phyloP scores from a whole-genome alignment of 2,329 filamentous ascomycete species.

The Venturia effusa region DNA sequence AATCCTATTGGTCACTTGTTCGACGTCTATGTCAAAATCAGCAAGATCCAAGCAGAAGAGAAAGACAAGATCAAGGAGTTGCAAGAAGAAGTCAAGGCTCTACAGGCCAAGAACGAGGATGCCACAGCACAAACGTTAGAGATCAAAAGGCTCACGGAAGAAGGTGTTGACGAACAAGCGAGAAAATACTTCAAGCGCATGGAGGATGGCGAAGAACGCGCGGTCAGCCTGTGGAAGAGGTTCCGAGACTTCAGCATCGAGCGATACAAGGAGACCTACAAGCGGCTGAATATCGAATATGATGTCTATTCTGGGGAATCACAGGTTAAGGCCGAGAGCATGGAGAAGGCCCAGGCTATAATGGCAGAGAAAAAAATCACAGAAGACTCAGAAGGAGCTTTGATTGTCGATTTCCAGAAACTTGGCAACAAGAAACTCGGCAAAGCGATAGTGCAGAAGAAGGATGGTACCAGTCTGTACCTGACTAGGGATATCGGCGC shows the following conservation, averaged over 20 bases:
- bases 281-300: constrained; percentile 53
- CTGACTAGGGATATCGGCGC: constrained; percentile 54
- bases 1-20: constrained; percentile 77
- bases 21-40: constrained; percentile 71
- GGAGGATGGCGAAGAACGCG: constrained; percentile 50
- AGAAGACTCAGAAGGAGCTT: constrained; percentile 54
- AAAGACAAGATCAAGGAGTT: constrained; percentile 52
- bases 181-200: constrained; percentile 60
- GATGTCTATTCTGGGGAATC: constrained; percentile 62
- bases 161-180: constrained; percentile 61
- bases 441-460: constrained; percentile 51
- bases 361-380: constrained; percentile 51
- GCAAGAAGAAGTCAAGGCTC: constrained; percentile 33
- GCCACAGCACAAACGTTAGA: constrained; percentile 38
- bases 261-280: constrained; percentile 54
- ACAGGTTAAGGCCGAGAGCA: constrained; percentile 51
- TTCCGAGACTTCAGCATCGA: constrained; percentile 55
- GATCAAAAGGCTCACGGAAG: constrained; percentile 37
- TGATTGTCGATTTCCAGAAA: constrained; percentile 59
- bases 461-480: constrained; percentile 54
- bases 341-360: constrained; percentile 47
- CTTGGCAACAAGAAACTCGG: constrained; percentile 57
- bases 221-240: constrained; percentile 50
- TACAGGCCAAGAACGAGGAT: constrained; percentile 38
- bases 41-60: constrained; percentile 50